Conservation (phyloP, 2,329 filamentous ascomycete species). For the Plectosphaerella plurivora region DNA sequence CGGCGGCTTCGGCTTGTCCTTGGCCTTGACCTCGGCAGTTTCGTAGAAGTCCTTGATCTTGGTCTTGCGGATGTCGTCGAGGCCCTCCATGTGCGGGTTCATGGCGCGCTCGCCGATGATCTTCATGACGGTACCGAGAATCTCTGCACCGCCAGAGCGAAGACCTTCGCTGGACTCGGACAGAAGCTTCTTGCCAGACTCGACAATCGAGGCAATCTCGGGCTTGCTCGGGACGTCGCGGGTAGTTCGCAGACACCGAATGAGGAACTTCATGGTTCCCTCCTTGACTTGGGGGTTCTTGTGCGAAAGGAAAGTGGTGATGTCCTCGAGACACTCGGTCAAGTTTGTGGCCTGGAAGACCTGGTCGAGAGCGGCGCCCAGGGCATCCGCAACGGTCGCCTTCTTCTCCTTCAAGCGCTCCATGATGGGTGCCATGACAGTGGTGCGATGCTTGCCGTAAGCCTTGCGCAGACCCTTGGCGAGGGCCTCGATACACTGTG, state of each 20-base stretch:
- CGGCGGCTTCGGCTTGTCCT: constrained; percentile 75
- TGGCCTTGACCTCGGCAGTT: constrained; percentile 44
- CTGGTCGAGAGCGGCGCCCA: constrained; percentile 77
- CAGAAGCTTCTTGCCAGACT: constrained; percentile 81
- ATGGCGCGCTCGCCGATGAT: constrained; percentile 96
- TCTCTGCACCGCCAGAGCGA: constrained; percentile 84
- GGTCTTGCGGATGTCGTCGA: constrained; percentile 92
- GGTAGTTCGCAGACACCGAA: constrained; percentile 79
- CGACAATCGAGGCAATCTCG: constrained; percentile 82
- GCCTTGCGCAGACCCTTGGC: constrained; percentile 77
- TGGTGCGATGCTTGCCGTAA: constrained; percentile 76
- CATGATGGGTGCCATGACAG: constrained; percentile 84
- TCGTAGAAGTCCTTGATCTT: constrained; percentile 95
- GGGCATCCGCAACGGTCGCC: constrained; percentile 77
- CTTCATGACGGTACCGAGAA: constrained; percentile 94
- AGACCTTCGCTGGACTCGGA: constrained; percentile 84
- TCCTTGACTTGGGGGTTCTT: constrained; percentile 99
- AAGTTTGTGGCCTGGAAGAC: constrained; percentile 64
- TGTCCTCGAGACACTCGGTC: constrained; percentile 87
- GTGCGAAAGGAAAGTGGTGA: constrained; percentile 75
- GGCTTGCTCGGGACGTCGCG: constrained; percentile 77
- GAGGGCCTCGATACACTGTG: constrained; percentile 85
- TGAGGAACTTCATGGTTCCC: constrained; percentile 89
- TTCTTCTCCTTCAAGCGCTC: constrained; percentile 99
- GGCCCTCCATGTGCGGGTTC: constrained; percentile 83